Conservation (phyloP, 2,329 filamentous ascomycete genomes). For the Ramularia endophylla region DNA sequence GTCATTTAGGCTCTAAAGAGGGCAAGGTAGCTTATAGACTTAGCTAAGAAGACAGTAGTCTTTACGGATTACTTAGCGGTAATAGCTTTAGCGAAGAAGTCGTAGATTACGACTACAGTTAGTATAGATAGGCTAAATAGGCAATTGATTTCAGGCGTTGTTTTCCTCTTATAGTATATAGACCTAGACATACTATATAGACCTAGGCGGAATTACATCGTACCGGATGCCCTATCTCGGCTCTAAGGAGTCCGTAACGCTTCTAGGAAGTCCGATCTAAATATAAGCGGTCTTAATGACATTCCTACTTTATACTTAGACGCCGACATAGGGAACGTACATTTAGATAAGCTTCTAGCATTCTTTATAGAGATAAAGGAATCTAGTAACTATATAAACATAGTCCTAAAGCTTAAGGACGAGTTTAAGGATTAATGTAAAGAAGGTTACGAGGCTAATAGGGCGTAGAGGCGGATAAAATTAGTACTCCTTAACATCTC, state of each 20-base stretch:
- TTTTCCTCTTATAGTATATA: background rate
- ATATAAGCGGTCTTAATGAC: background rate
- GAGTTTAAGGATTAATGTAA: background rate
- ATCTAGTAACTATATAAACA: background rate
- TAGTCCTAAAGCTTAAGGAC: background rate
- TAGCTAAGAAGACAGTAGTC: background rate
- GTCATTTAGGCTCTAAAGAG: constrained; percentile 1
- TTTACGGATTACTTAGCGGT: constrained; percentile 1
- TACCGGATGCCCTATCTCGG: background rate
- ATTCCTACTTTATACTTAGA: background rate
- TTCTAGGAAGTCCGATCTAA: background rate
- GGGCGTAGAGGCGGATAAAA: too few species aligned
- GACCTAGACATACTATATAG: constrained; percentile 1
- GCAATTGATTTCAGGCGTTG: background rate
- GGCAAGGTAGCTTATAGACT: background rate
- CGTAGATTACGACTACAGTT: background rate
- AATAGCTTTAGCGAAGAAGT: background rate
- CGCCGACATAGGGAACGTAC: background rate
- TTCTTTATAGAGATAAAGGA: background rate
- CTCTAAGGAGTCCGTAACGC: background rate
- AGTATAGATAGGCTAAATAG: background rate
- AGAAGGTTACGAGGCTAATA: background rate
- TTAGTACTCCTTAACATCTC: too few species aligned
- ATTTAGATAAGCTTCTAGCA: background rate
- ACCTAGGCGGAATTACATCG: background rate